Evolutionary conservation across 305 asterid species (phyloP).

Genomic region (Euphrasia arctica): DNA sequence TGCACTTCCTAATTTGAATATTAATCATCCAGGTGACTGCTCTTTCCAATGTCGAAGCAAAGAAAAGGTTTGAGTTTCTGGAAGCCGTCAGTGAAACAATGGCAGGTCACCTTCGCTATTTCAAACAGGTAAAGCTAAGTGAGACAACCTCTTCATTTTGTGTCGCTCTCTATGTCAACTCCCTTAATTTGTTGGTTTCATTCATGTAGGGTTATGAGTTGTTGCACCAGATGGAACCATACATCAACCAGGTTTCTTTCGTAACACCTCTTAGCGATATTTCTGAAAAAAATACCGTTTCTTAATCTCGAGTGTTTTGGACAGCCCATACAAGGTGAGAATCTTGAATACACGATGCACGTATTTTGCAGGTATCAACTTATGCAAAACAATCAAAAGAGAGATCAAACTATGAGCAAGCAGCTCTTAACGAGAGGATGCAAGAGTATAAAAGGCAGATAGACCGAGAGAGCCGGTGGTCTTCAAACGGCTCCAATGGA

Average conservation of each 20-base stretch:
- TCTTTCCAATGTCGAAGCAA: slow-evolving; percentile 92
- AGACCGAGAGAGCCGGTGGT: slow-evolving; percentile 91
- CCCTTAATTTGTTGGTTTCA: slow-evolving; percentile 25
- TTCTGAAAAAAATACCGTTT: not conserved
- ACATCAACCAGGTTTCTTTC: slow-evolving; percentile 79
- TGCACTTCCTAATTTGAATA: slow-evolving; percentile 26
- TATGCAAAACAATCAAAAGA: slow-evolving; percentile 98
- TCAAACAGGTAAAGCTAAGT: slow-evolving; percentile 68
- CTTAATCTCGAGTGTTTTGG: not conserved
- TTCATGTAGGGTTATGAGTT: slow-evolving; percentile 86
- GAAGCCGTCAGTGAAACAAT: slow-evolving; percentile 99
- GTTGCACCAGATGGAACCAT: slow-evolving; percentile 99
- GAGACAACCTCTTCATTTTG: slow-evolving; percentile 13
- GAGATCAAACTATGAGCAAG: slow-evolving; percentile 94
- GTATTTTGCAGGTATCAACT: slow-evolving; percentile 69
- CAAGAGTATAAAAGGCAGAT: slow-evolving; percentile 94
- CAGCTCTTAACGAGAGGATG: slow-evolving; percentile 98
- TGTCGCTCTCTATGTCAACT: slow-evolving; percentile 25
- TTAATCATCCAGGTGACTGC: slow-evolving; percentile 66
- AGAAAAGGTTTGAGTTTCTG: slow-evolving; percentile 95
- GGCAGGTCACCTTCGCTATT: slow-evolving; percentile 99
- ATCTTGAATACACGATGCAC: slow-evolving; percentile 22
- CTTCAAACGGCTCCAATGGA: slow-evolving; percentile 80
- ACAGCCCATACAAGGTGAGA: slow-evolving; percentile 9
- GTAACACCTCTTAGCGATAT: not conserved